Base-by-base conservation (phyloP, 805 yeast species). In the Sporopachydermia lactativora region DNA sequence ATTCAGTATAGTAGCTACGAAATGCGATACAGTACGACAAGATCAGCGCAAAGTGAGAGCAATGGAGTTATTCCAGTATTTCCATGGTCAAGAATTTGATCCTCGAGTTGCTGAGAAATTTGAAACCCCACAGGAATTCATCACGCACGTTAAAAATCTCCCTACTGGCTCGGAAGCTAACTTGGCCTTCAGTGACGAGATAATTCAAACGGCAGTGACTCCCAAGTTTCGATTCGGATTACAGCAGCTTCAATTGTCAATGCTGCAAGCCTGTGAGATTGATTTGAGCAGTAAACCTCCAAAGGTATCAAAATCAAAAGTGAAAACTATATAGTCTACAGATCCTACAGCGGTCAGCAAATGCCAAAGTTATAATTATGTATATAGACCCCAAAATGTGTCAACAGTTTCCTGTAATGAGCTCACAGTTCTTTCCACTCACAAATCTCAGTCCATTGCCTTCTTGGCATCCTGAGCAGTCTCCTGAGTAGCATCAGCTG, bases 1-100 rank as follows among this genome's bases (percentile, higher is more conserved):
- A 8, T 71, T 69, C 47, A 77, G 71, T 41, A 50, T 73, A 3
- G 55, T 73, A 1, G 63, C 71, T 52, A 72, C 74, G 41, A 73
- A 73, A 43, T 64, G 68, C n/a, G 79, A 73, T 24, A 8, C 13
- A 8, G 31, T 24, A 8, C 8, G 13, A 24, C 13, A n/a, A 8
- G 8, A 8, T 24, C 13, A n/a, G 8, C 31, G 13, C n/a, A 24
- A 24, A n/a, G n/a, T 24, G n/a, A 8, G 13, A 24, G n/a, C n/a
- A n/a, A 24, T 24, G 31, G 31, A 8, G 13, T 8, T 24, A 8
- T 24, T 8, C n/a, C 8, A 24, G n/a, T 24, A 24, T 24, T n/a
- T 24, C 31, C 8, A 8, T 8, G 31, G 13, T 24, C 31, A 24
- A 24, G 13, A 8, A 24, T 8, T 24, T 24, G 31, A 8, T 24